Evolutionary conservation across 192 early-diverging fungal genomes (phyloP), one percentile per base, ranked within the genome.

Genomic region (Rhizophagus sp.): DNA sequence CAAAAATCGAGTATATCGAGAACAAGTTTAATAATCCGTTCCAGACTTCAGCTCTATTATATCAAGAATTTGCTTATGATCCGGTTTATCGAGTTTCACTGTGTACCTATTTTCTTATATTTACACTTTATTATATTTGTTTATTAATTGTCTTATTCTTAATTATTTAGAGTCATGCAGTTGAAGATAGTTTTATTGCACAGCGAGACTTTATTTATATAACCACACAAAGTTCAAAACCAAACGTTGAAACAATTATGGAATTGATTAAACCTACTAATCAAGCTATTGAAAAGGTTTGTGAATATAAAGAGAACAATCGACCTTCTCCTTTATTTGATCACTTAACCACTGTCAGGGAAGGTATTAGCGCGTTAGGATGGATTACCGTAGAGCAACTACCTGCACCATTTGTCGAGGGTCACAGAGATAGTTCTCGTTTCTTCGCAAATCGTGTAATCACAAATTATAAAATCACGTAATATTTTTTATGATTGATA

Each of bases 401-500:
- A 2, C 94, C 98, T 41, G 96, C 90, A 27, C 93, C 96, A 22
- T 96, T 90, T 78, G 89, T 99, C 74, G 89, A 88, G 22, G 96
- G 97, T 62, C 93, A 95, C 89, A 94, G 93, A 84, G 95, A 98
- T 44, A 89, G 94, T 44, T 95, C 95, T 19, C 94, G 97, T 85
- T 99, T 97, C 76, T 99, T 95, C 80, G 87, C 91, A 36, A 95
- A 97, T 86, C 91, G 95, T 49, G 95, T 98, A 79, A 91, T 95
- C 64, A 96, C 93, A 82, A 94, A 96, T 57, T 94, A 85, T 84
- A 96, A 94, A 82, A 96, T 97, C 78, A 97, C 94, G 93, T 96
- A 86, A 70, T 85, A 5, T 5, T 41, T 41, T 41, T 36, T 36
- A 4, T 36, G 6, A 36, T 36, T 36, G 36, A 36, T 36, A 36